These are phyloP conservation scores for Acanthamoeba lenticulata DNA, from an alignment of 208 protist genomes.

Conservation along the genomic window DNA sequence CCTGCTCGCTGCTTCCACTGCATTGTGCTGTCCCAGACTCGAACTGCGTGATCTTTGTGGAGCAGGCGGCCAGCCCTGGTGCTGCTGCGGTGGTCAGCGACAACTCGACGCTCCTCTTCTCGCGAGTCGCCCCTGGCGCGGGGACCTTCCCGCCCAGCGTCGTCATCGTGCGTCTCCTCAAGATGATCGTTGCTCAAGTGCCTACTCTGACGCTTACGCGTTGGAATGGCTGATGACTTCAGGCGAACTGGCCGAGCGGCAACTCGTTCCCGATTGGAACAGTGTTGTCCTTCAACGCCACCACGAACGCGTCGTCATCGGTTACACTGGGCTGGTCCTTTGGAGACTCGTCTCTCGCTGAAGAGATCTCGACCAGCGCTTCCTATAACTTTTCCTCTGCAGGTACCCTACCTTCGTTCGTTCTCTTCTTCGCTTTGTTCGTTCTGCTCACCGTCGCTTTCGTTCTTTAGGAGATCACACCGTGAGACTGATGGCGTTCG, in stretches of 20 bases:
- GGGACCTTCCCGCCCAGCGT: not conserved
- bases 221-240: not conserved
- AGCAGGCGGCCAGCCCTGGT: not conserved
- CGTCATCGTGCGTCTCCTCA: not conserved
- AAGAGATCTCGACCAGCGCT: not conserved
- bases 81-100: not conserved
- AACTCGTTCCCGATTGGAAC: not conserved
- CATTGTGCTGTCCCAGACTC: not conserved
- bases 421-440: too few species aligned
- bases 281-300: not conserved
- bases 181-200: not conserved
- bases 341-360: not conserved
- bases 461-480: not conserved
- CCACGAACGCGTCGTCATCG: not conserved
- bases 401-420: not conserved
- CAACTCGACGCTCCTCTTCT: conserved; percentile 8
- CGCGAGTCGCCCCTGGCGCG: not conserved
- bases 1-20: not conserved
- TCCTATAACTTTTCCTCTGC: not conserved
- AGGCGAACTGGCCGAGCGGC: conserved; percentile 12
- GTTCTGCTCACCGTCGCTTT: not conserved
- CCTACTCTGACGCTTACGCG: not conserved
- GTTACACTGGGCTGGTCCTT: conserved; percentile 24
- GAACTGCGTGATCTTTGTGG: not conserved
- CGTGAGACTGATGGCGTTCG: not conserved